Evolutionary conservation across 1,284 basidiomycete genomes (phyloP).

Genomic region (Thelephora terrestris): DNA sequence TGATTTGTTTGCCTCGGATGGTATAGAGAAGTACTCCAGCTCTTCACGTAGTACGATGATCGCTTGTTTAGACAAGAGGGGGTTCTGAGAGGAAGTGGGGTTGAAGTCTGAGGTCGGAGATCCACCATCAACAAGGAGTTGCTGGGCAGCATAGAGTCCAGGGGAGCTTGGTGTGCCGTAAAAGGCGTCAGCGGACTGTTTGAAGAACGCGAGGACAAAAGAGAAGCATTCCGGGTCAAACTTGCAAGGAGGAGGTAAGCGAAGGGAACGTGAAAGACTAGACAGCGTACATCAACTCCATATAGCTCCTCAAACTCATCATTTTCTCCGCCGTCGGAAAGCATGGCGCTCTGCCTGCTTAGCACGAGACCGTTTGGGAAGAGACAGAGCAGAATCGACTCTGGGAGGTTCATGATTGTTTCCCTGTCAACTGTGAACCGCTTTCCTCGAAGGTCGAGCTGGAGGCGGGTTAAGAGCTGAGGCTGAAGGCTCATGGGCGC

Average conservation of each 20-base stretch:
- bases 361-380: slow-evolving; percentile 97
- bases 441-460: slow-evolving; percentile 85
- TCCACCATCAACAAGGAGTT: slow-evolving; percentile 56
- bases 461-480: slow-evolving; percentile 76
- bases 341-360: slow-evolving; percentile 71
- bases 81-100: slow-evolving; percentile 68
- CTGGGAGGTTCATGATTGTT: slow-evolving; percentile 96
- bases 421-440: slow-evolving; percentile 96
- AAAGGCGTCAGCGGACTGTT: slow-evolving; percentile 79
- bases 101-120: slow-evolving; percentile 54
- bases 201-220: slow-evolving; percentile 90
- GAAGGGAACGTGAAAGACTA: slow-evolving; percentile 10
- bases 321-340: slow-evolving; percentile 65
- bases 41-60: slow-evolving; percentile 98
- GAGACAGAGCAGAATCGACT: slow-evolving; percentile 92
- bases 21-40: slow-evolving; percentile 96
- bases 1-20: slow-evolving; percentile 53
- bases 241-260: slow-evolving; percentile 32
- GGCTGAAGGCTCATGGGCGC: slow-evolving; percentile 61
- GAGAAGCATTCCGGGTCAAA: slow-evolving; percentile 96
- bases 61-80: slow-evolving; percentile 91
- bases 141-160: slow-evolving; percentile 72
- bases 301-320: slow-evolving; percentile 93
- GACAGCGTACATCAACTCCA: slow-evolving; percentile 79
- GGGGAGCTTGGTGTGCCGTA: slow-evolving; percentile 76